Evolutionary conservation across 169 alveolate genomes (phyloP).

Genomic region (Cryptosporidium ubiquitum): DNA sequence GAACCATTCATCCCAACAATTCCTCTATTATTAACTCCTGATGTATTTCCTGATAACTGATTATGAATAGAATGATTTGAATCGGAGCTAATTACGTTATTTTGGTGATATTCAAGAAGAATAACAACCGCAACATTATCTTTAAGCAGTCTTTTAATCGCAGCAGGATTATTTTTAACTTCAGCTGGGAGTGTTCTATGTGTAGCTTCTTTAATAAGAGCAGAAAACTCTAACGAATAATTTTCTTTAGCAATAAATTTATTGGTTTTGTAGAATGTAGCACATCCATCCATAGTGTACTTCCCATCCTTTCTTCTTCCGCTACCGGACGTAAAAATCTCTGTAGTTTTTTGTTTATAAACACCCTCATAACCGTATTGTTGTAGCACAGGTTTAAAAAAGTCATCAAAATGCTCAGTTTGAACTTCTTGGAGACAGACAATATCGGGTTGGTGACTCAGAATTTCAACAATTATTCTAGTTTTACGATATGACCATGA

Average conservation of each 20-base stretch:
- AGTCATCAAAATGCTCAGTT: slow-evolving; percentile 83
- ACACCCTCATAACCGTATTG: slow-evolving; percentile 82
- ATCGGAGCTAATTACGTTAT: neutral
- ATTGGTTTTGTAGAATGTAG: slow-evolving; percentile 79
- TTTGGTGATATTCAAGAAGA: slow-evolving; percentile 75
- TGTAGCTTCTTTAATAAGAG: slow-evolving; percentile 80
- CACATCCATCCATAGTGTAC: slow-evolving; percentile 84
- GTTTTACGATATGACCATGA: slow-evolving; percentile 85
- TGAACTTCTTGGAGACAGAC: slow-evolving; percentile 84
- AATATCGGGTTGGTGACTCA: slow-evolving; percentile 81
- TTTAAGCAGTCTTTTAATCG: slow-evolving; percentile 78
- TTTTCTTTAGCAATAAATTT: slow-evolving; percentile 80
- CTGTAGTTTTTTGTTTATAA: slow-evolving; percentile 83
- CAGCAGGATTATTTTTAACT: slow-evolving; percentile 78
- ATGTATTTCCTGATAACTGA: neutral
- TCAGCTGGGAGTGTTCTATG: slow-evolving; percentile 79
- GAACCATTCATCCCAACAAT: neutral
- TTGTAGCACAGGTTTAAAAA: slow-evolving; percentile 79
- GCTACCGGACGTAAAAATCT: slow-evolving; percentile 81
- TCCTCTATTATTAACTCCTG: slow-evolving; percentile 12
- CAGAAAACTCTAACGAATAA: slow-evolving; percentile 81
- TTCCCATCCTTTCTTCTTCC: slow-evolving; percentile 83
- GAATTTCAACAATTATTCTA: slow-evolving; percentile 82
- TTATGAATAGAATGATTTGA: neutral
- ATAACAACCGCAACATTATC: slow-evolving; percentile 83